Conservation (phyloP, 345 rosid genomes). For the Populus tremula region DNA sequence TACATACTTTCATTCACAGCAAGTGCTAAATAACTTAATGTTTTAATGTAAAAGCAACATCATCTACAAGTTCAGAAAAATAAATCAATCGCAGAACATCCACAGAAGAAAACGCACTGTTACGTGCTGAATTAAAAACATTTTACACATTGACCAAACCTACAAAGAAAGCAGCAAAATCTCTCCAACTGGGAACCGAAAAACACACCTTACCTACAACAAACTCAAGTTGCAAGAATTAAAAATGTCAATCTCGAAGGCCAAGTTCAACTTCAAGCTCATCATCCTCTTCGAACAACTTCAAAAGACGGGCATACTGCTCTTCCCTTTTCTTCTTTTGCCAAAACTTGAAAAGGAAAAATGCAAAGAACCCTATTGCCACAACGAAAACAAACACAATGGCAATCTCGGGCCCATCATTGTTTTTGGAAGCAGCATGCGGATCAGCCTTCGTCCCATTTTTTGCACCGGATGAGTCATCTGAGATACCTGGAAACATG, state of each 20-base stretch:
- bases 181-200: conserved; percentile 1
- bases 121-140: background rate
- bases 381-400: conserved; percentile 48
- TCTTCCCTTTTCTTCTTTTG: conserved; percentile 96
- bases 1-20: background rate
- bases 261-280: conserved; percentile 98
- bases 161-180: background rate
- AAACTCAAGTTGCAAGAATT: conserved; percentile 8
- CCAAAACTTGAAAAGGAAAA: conserved; percentile 80
- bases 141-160: background rate
- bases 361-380: conserved; percentile 50
- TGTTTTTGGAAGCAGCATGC: conserved; percentile 42
- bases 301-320: conserved; percentile 89
- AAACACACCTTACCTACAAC: conserved; percentile 30
- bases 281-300: conserved; percentile 95
- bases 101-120: background rate
- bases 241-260: conserved; percentile 60
- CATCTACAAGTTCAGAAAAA: too few relatives aligned
- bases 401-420: conserved; percentile 47
- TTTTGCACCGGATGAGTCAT: conserved; percentile 43
- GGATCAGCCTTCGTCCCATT: conserved; percentile 35
- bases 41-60: background rate
- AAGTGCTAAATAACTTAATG: background rate
- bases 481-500: conserved; percentile 46
- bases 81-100: too few relatives aligned